These are phyloP conservation scores for Veloporphyrellus conicus DNA, from an alignment of 1,284 basidiomycete genomes.

Conservation along the genomic window DNA sequence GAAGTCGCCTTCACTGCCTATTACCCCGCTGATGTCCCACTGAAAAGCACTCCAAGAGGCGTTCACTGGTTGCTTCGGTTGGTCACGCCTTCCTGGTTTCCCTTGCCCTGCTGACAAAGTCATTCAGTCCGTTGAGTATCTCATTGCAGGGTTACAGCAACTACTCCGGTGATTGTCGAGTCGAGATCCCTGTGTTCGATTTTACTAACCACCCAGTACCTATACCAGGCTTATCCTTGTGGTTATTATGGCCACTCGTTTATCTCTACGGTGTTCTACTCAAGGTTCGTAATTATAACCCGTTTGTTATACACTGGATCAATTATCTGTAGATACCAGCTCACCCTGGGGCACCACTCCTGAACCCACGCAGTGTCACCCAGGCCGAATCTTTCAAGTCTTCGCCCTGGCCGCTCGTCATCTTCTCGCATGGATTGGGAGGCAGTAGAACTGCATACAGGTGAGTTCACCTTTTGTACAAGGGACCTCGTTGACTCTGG, in stretches of 20 bases:
- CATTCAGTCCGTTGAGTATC: constrained; percentile 39
- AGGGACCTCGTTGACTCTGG: not conserved
- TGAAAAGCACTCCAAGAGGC: constrained; percentile 35
- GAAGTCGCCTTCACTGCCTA: constrained; percentile 58
- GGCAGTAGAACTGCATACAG: constrained; percentile 71
- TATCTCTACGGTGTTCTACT: constrained; percentile 48
- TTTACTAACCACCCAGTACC: not conserved
- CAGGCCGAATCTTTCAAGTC: constrained; percentile 8
- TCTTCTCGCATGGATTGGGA: constrained; percentile 81
- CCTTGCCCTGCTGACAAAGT: not conserved
- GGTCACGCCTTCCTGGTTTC: constrained; percentile 13
- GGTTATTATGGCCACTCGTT: constrained; percentile 49
- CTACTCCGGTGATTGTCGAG: constrained; percentile 35
- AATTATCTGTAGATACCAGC: constrained; percentile 48
- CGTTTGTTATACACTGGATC: not conserved
- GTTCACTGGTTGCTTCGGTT: constrained; percentile 53
- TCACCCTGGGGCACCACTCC: constrained; percentile 51
- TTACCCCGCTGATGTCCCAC: constrained; percentile 47
- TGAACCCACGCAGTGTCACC: constrained; percentile 33
- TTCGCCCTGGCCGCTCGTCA: constrained; percentile 62
- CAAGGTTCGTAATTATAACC: constrained; percentile 30
- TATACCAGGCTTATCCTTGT: constrained; percentile 35
- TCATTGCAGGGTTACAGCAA: constrained; percentile 44
- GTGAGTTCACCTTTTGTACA: constrained; percentile 28
- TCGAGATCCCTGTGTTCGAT: not conserved